Percentiles rank a stretch among this genome's conserved stretches.
Conservation (phyloP, 2,329 filamentous ascomycete genomes). For the Fusarium stilboides region DNA sequence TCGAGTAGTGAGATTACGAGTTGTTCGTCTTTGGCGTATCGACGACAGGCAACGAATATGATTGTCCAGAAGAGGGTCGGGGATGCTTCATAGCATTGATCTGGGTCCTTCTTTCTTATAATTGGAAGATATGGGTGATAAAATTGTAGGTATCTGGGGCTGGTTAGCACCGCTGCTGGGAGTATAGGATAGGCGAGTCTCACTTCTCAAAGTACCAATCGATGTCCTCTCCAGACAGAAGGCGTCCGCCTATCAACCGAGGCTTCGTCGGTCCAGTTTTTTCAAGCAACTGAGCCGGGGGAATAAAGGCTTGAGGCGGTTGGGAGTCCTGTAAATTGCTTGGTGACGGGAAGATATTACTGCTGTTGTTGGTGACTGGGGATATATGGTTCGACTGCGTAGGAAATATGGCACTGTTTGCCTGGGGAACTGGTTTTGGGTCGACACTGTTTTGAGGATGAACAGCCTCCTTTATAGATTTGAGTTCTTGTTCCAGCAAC, state of each 20-base stretch:
- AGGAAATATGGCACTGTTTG: slow-evolving; percentile 45
- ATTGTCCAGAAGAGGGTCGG: slow-evolving; percentile 70
- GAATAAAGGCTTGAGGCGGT: slow-evolving; percentile 15
- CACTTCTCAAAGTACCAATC: slow-evolving; percentile 70
- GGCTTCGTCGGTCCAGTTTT: slow-evolving; percentile 55
- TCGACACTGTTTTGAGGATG: slow-evolving; percentile 46
- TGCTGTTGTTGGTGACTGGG: slow-evolving; percentile 23
- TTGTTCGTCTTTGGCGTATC: slow-evolving; percentile 61
- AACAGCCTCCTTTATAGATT: slow-evolving; percentile 68
- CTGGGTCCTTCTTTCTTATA: slow-evolving; percentile 64
- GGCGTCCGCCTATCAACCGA: slow-evolving; percentile 62
- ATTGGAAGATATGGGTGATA: slow-evolving; percentile 70
- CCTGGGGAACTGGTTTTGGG: slow-evolving; percentile 49
- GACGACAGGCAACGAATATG: slow-evolving; percentile 65
- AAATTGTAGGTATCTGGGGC: slow-evolving; percentile 64
- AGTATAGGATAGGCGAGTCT: not conserved
- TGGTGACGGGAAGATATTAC: slow-evolving; percentile 23
- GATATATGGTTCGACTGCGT: slow-evolving; percentile 32
- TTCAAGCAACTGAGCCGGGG: slow-evolving; percentile 18
- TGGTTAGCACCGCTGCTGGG: slow-evolving; percentile 3
- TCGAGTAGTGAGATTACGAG: slow-evolving; percentile 63
- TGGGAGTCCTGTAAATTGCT: slow-evolving; percentile 14
- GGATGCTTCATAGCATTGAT: slow-evolving; percentile 64
- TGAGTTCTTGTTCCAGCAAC: slow-evolving; percentile 68
- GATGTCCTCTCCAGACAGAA: slow-evolving; percentile 68